Evolutionary conservation across 2,329 filamentous ascomycete genomes (phyloP), one percentile per base, ranked within the genome.

Genomic region (Podosphaera leucotricha): DNA sequence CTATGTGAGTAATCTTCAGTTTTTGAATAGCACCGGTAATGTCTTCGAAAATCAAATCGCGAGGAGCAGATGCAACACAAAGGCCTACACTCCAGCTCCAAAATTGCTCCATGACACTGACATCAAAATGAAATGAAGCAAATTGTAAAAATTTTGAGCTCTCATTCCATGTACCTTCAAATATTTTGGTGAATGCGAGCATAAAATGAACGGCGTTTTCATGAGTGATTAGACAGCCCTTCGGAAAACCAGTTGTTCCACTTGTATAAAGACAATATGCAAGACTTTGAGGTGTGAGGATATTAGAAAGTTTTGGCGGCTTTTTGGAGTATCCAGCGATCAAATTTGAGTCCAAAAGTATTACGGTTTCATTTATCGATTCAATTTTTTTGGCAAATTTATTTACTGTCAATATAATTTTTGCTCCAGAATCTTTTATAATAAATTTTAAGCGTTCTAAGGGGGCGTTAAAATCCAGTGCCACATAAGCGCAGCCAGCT

Each of bases 21-120:
- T 65, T 66, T 16, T 71, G 71, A 46, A 94, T 87, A 0, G 77
- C 75, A 1, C 70, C 71, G 1, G 79, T 68, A 15, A 94, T 65
- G 53, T 94, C 83, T 52, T 90, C 82, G 28, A 94, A 76, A 1
- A 94, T 77, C 1, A 93, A 57, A 56, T 94, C 85, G 50, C 82
- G 72, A 0, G 83, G 80, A 6, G 82, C 85, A 2, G 81, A 77
- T 1, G 87, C 79, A 0, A 94, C 70, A 3, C 80, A 77, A 21
- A 94, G 85, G 1, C 85, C 85, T 0, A 90, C 80, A 22, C 79
- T 84, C 86, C 86, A 94, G 46, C 78, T 90, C 84, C 84, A 94
- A 58, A 87, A 94, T 54, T 93, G 86, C 56, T 94, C 86, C 0
- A 94, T 67, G 0, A 94, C 80, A 1, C 82, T 90, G 3, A 94